Percentiles rank a stretch among this genome's conserved stretches.
These are phyloP conservation scores for Sporothrix curviconia DNA, from an alignment of 2,329 filamentous ascomycete genomes.

Conservation along the genomic window DNA sequence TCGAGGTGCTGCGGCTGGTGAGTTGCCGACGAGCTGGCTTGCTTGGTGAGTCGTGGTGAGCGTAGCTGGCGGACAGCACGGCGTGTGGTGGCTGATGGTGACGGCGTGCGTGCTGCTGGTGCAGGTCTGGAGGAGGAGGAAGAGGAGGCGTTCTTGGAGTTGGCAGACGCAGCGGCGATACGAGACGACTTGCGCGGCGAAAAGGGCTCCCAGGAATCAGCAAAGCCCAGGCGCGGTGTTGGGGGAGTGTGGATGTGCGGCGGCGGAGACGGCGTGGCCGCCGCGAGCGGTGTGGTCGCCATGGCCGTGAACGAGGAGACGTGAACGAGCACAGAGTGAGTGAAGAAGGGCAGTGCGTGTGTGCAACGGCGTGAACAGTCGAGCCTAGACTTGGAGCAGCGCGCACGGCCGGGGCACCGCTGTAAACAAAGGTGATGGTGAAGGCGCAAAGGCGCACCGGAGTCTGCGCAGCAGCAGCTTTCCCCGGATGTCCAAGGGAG, in stretches of 20 bases:
- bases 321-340: neutral
- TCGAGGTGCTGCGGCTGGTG: neutral
- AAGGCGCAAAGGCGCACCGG: neutral
- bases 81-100: slow-evolving; percentile 32
- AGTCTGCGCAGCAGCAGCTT: neutral
- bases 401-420: neutral
- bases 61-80: slow-evolving; percentile 23
- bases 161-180: slow-evolving; percentile 49
- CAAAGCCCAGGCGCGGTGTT: slow-evolving; percentile 60
- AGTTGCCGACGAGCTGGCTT: neutral
- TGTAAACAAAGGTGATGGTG: neutral
- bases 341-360: neutral
- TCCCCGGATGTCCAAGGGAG: neutral
- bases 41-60: slow-evolving; percentile 25
- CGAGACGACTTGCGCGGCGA: slow-evolving; percentile 64
- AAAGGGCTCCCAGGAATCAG: slow-evolving; percentile 66
- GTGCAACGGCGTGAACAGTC: neutral
- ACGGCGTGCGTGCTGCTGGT: slow-evolving; percentile 44
- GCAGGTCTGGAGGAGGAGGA: slow-evolving; percentile 22
- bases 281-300: slow-evolving; percentile 28
- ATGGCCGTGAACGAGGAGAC: slow-evolving; percentile 25
- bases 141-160: neutral
- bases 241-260: slow-evolving; percentile 57
- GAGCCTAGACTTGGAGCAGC: neutral
- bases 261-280: slow-evolving; percentile 56